Evolutionary conservation across 305 asterid species (phyloP), one percentile per base, ranked within the genome.

Genomic region (Fraxinus platypoda): DNA sequence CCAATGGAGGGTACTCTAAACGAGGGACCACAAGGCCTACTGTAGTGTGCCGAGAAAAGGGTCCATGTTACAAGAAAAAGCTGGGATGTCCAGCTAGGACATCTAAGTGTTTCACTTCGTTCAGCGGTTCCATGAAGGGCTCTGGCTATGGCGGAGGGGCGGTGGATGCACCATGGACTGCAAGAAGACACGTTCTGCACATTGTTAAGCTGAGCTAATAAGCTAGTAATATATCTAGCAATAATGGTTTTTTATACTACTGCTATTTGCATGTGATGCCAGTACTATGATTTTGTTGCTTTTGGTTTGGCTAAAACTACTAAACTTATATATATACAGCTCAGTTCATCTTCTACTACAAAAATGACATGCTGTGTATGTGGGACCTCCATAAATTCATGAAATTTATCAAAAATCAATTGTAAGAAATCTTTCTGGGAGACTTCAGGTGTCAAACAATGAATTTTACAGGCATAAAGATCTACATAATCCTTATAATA

Each of bases 101-200:
- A 28, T 28, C 30, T 2, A 94, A 90, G 88, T 96, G 98, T 81
- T 96, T 90, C 92, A 85, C 57, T 81, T 88, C 97, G 0, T 94
- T 83, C 86, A 82, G 90, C 84, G 87, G 89, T 59, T 84, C 94
- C 31, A 98, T 97, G 3, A 92, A 94, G 88, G 97, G 98, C 0
- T 93, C 86, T 43, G 98, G 98, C 0, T 88, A 77, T 31, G 99
- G 98, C 12, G 95, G 25, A 6, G 99, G 98, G 94, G 98, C 0
- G 98, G 98, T 8, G 97, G 98, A 0, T 92, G 98, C 89, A 90
- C 91, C 86, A 52, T 93, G 5, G 98, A 96, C 66, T 96, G 99
- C 91, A 74, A 87, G 90, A 87, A 92, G 83, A 93, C 87, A 25
- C 93, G 99, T 77, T 71, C 46, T 6, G 98, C 97, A 80, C 87